Conservation (phyloP, 2,329 filamentous ascomycete species). For the Thermothelomyces thermophilus region DNA sequence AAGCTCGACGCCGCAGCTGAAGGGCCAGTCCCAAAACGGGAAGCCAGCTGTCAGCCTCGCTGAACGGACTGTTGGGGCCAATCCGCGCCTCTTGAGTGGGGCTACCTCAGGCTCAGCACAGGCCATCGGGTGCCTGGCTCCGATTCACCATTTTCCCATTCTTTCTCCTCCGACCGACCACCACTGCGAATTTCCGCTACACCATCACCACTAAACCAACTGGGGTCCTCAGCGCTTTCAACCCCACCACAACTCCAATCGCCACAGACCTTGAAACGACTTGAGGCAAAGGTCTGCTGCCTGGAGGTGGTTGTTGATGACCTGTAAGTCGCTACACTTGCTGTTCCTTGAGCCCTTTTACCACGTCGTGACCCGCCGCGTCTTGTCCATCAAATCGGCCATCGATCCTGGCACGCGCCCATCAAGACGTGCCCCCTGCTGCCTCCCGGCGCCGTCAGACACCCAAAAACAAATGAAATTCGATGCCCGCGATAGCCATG, state of each 20-base stretch:
- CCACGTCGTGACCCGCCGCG: slow-evolving; percentile 27
- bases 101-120: slow-evolving; percentile 18
- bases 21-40: background rate
- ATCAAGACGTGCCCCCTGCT: slow-evolving; percentile 31
- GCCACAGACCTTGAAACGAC: slow-evolving; percentile 14
- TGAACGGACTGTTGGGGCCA: slow-evolving; percentile 10
- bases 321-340: slow-evolving; percentile 40
- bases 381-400: slow-evolving; percentile 34
- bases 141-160: slow-evolving; percentile 26
- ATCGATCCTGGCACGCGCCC: slow-evolving; percentile 31
- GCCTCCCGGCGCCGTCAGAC: slow-evolving; percentile 23
- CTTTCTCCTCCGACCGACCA: slow-evolving; percentile 25
- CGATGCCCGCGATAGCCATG: slow-evolving; percentile 30
- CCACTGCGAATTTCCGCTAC: slow-evolving; percentile 28
- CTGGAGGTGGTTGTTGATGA: slow-evolving; percentile 42
- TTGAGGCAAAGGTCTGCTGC: slow-evolving; percentile 27
- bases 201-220: slow-evolving; percentile 28
- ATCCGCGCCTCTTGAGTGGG: slow-evolving; percentile 8
- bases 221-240: slow-evolving; percentile 24
- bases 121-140: slow-evolving; percentile 20
- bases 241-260: slow-evolving; percentile 22
- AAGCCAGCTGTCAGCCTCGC: slow-evolving; percentile 17
- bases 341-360: slow-evolving; percentile 24
- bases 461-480: slow-evolving; percentile 32
- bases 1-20: background rate